Evolutionary conservation across 2,329 filamentous ascomycete species (phyloP).

Genomic region (Fusarium circinatum): DNA sequence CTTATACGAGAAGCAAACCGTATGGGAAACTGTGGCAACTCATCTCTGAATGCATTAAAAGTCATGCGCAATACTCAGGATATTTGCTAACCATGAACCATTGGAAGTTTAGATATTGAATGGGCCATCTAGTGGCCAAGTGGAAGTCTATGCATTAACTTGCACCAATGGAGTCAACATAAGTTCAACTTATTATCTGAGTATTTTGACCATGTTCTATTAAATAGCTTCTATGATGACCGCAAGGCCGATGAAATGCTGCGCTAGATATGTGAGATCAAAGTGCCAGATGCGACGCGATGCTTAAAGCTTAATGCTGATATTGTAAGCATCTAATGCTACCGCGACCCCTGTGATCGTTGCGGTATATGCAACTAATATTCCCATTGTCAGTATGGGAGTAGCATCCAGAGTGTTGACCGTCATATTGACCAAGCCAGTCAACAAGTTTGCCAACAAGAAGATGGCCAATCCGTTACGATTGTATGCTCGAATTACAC

Average conservation of each 20-base stretch:
- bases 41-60: background rate
- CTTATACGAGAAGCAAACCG: background rate
- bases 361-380: constrained; percentile 78
- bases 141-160: background rate
- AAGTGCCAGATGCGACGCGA: constrained; percentile 1
- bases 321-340: constrained; percentile 69
- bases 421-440: constrained; percentile 88
- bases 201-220: background rate
- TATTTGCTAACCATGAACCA: background rate
- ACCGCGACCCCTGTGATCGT: constrained; percentile 75
- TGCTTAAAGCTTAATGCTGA: constrained; percentile 75
- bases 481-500: constrained; percentile 85
- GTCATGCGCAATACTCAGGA: background rate
- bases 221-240: background rate
- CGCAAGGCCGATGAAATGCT: background rate
- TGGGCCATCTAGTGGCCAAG: background rate
- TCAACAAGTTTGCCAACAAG: constrained; percentile 87
- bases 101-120: background rate
- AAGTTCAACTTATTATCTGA: background rate
- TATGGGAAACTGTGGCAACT: background rate
- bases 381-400: constrained; percentile 72
- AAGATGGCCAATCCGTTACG: constrained; percentile 89
- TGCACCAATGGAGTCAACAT: background rate
- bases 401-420: constrained; percentile 81
- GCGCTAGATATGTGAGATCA: background rate